Conservation (phyloP, 23 red algal species). For the Gracilaria gracilis region DNA sequence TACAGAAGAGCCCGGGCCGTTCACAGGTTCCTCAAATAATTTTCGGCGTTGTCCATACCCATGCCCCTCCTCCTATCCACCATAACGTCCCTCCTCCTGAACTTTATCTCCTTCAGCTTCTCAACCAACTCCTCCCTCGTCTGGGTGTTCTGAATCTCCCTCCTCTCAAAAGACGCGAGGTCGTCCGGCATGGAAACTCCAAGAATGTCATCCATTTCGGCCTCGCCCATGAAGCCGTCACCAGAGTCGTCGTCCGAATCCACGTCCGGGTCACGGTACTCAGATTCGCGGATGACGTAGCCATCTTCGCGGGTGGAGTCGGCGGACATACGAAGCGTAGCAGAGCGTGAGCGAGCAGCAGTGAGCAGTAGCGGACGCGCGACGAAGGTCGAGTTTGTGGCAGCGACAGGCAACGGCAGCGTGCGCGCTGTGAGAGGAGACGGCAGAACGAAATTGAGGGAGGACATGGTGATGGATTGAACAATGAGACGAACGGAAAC, state of each 20-base stretch:
- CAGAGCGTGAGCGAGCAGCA: not conserved
- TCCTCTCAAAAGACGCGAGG: constrained; percentile 45
- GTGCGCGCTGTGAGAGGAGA: not conserved
- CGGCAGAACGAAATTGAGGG: constrained; percentile 19
- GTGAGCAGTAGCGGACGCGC: not conserved
- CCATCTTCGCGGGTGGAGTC: constrained; percentile 2
- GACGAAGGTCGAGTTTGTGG: not conserved
- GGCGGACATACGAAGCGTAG: not conserved
- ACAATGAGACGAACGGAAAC: not conserved
- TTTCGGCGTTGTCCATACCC: constrained; percentile 63
- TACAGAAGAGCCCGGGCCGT: not conserved
- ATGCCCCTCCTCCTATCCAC: constrained; percentile 53
- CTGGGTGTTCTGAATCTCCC: constrained; percentile 17
- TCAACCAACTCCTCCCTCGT: constrained; percentile 47
- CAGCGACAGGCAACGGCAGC: not conserved
- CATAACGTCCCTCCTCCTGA: constrained; percentile 54
- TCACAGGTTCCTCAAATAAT: constrained; percentile 64
- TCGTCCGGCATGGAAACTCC: constrained; percentile 73
- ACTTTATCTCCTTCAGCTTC: constrained; percentile 52
- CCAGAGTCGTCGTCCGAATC: constrained; percentile 64
- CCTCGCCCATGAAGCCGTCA: constrained; percentile 64
- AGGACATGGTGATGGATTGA: constrained; percentile 1
- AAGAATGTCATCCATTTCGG: constrained; percentile 61
- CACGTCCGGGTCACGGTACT: constrained; percentile 56
- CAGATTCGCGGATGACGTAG: constrained; percentile 46